A percentile compares a stretch with the other conserved stretches of the same genome.
Conservation (phyloP, 2,329 filamentous ascomycete species). For the Monosporascus sp. region DNA sequence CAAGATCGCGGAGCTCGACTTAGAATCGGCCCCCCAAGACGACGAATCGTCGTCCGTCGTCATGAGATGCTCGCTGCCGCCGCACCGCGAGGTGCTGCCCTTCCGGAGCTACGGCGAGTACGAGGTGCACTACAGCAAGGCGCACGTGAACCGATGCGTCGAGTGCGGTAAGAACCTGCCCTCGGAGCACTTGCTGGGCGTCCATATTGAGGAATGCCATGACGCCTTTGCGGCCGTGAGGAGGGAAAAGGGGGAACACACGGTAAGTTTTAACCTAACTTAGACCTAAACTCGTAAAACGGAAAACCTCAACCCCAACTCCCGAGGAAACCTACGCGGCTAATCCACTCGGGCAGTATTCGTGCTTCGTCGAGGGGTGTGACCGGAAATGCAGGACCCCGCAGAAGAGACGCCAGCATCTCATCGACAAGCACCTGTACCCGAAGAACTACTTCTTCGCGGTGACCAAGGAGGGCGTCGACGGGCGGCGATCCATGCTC, state of each 20-base stretch:
- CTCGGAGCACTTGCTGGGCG: constrained; percentile 67
- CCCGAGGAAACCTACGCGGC: background rate
- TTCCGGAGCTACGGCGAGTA: constrained; percentile 77
- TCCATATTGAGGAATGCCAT: constrained; percentile 90
- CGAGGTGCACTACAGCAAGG: constrained; percentile 77
- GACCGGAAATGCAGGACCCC: constrained; percentile 77
- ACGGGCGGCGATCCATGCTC: constrained; percentile 75
- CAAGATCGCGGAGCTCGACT: constrained; percentile 59
- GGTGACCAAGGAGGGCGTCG: constrained; percentile 84
- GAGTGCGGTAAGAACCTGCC: constrained; percentile 87
- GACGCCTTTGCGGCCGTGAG: constrained; percentile 70
- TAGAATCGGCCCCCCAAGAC: no score
- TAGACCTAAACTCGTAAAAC: no score
- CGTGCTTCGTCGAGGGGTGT: constrained; percentile 85
- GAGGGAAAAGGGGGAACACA: constrained; percentile 79
- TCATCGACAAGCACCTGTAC: constrained; percentile 93
- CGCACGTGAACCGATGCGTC: constrained; percentile 77
- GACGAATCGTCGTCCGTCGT: constrained; percentile 22
- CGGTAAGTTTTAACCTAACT: constrained; percentile 45
- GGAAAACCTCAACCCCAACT: background rate
- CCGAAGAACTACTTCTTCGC: constrained; percentile 84
- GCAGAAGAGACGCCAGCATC: constrained; percentile 78
- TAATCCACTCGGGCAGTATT: constrained; percentile 50
- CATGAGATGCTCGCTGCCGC: constrained; percentile 79
- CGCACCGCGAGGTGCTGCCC: constrained; percentile 63